These are phyloP conservation scores for Fusarium sp. DNA, from an alignment of 2,329 filamentous ascomycete species.

Conservation along the genomic window DNA sequence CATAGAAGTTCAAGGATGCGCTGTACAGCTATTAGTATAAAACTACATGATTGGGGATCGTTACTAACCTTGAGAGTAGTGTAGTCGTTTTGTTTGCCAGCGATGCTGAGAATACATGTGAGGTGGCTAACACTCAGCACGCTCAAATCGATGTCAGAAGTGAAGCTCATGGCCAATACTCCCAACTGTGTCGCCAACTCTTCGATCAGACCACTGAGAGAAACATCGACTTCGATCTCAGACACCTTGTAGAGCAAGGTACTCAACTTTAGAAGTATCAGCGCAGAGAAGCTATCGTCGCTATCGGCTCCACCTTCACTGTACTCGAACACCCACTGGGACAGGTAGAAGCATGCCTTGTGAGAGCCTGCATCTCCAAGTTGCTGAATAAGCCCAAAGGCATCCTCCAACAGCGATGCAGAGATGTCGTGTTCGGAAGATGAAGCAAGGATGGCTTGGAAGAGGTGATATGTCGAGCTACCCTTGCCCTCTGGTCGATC, in stretches of 20 bases:
- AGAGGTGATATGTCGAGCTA: neutral
- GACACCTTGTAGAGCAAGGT: neutral
- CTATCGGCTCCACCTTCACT: neutral
- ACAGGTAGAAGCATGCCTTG: neutral
- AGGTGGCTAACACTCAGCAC: neutral
- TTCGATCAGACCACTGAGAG: neutral
- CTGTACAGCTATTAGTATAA: neutral
- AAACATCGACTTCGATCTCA: neutral
- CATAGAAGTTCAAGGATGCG: neutral
- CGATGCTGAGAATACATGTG: neutral
- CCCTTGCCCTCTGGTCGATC: neutral
- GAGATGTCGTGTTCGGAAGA: neutral
- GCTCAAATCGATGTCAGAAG: neutral
- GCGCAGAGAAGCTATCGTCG: neutral
- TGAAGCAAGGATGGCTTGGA: neutral
- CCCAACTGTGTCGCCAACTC: neutral
- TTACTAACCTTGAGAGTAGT: neutral
- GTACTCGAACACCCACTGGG: neutral
- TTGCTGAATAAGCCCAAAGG: neutral
- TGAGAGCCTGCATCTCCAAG: neutral
- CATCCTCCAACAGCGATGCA: accelerated
- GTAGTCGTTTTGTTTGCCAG: neutral
- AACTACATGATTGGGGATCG: accelerated
- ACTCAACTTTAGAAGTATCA: neutral
- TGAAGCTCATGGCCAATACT: neutral